Percentiles rank a stretch among this genome's conserved stretches.
phyloP scores from a whole-genome alignment of 129 eudicot species.

The Silybum marianum region DNA sequence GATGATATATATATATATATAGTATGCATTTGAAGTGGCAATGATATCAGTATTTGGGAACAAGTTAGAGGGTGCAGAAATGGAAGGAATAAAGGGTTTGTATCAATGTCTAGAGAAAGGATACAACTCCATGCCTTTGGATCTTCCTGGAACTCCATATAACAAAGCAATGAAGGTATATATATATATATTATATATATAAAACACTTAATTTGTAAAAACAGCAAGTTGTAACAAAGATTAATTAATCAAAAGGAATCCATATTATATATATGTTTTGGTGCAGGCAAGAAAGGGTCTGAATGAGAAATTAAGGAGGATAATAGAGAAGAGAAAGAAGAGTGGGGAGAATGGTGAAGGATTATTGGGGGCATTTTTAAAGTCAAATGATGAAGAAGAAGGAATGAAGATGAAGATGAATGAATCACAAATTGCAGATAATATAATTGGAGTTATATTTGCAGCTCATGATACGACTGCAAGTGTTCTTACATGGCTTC shows the following conservation, averaged over 20 bases:
- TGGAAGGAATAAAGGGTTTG: slow-evolving; percentile 57
- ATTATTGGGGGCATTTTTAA: slow-evolving; percentile 51
- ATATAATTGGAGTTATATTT: slow-evolving; percentile 77
- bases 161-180: slow-evolving; percentile 75
- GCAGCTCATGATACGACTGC: slow-evolving; percentile 97
- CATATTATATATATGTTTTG: background rate
- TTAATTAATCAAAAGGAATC: too few species aligned
- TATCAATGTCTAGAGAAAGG: slow-evolving; percentile 80
- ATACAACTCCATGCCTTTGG: slow-evolving; percentile 91
- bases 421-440: slow-evolving; percentile 78
- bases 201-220: too few species aligned
- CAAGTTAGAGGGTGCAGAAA: slow-evolving; percentile 41
- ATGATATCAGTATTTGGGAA: slow-evolving; percentile 70
- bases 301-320: slow-evolving; percentile 46
- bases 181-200: background rate
- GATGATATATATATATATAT: background rate
- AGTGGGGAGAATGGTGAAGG: slow-evolving; percentile 51
- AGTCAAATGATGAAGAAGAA: slow-evolving; percentile 32
- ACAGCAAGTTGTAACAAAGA: background rate
- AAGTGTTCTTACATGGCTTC: slow-evolving; percentile 77
- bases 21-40: slow-evolving; percentile 95
- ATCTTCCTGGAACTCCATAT: slow-evolving; percentile 78
- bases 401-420: slow-evolving; percentile 30
- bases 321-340: slow-evolving; percentile 59
- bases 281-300: slow-evolving; percentile 77